Base-by-base conservation (phyloP, 192 early-diverging fungal species). In the Haplosporangium gracile region DNA sequence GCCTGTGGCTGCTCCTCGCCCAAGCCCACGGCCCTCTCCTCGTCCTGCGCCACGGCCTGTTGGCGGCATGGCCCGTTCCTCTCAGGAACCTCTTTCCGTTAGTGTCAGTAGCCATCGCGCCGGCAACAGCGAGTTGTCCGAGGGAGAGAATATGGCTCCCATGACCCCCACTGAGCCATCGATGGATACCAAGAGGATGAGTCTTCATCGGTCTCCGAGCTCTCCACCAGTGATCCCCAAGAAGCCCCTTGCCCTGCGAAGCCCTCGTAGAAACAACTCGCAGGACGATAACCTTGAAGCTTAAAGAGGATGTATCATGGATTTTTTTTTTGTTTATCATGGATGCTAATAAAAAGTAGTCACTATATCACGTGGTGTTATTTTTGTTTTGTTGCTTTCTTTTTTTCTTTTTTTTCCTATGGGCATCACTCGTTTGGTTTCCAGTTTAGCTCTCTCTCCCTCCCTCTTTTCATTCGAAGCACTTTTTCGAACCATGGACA, bases 1-100 rank as follows among this genome's bases (percentile, higher is more conserved):
- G n/a, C 76, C 65, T 24, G 84, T 86, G 43, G 77, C 78, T 63
- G 72, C 72, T 5, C 84, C 79, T 7, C 81, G 80, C 47, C 79
- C 79, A 40, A 69, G 72, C n/a, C 83, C 49, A 47, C 73, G 72
- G 18, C 73, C 78, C 11, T 70, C 70, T 22, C 84, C 57, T 18
- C 78, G 84, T 1, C 40, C 79, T 36, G 72, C 75, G 1, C 79
- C 79, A 38, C 74, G 79, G 5, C 84, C 84, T 15, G 76, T 68
- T n/a, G 73, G 82, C 6, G 74, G 77, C 22, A 75, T 83, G 77
- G 68, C 34, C 3, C 70, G 57, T 36, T 15, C 70, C 9, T 68
- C 76, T 18, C 68, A 69, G 18, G 75, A 81, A 26, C 42, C 70
- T 26, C 43, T 45, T 29, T 45, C 38, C 7, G 5, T 42, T 29